Evolutionary conservation across 2,329 filamentous ascomycete species (phyloP).

Genomic region (Orbilia javanica): DNA sequence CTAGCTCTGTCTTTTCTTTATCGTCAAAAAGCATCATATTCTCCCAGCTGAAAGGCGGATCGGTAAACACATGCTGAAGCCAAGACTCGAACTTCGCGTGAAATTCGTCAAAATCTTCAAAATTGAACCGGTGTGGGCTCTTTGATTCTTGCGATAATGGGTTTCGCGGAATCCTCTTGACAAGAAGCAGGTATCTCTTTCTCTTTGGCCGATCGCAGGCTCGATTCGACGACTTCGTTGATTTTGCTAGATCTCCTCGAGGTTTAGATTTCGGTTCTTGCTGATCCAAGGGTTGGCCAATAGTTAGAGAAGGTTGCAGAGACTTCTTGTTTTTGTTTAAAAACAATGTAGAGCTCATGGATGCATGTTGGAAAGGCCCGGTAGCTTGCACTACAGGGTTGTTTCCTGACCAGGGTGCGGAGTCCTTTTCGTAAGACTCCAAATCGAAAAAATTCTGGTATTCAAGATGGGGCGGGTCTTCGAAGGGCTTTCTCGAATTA

Average conservation of each 20-base stretch:
- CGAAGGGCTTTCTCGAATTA: not conserved
- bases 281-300: not conserved
- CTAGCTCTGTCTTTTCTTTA: conserved; percentile 1
- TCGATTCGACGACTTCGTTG: not conserved
- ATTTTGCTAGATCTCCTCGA: not conserved
- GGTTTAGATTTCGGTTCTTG: not conserved
- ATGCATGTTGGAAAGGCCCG: not conserved
- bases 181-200: conserved; percentile 2
- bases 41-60: conserved; percentile 17
- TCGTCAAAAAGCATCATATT: conserved; percentile 4
- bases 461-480: not conserved
- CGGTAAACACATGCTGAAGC: conserved; percentile 10
- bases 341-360: not conserved
- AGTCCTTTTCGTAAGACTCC: not conserved
- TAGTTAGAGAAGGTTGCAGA: not conserved
- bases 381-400: not conserved
- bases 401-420: not conserved
- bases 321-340: not conserved
- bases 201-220: not conserved
- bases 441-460: not conserved
- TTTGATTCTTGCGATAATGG: not conserved
- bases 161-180: conserved; percentile 1
- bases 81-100: not conserved
- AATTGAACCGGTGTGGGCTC: not conserved
- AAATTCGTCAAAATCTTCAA: conserved; percentile 5